Evolutionary conservation across 129 eudicot species (phyloP).

Genomic region (Centrapalus pauciflorus): DNA sequence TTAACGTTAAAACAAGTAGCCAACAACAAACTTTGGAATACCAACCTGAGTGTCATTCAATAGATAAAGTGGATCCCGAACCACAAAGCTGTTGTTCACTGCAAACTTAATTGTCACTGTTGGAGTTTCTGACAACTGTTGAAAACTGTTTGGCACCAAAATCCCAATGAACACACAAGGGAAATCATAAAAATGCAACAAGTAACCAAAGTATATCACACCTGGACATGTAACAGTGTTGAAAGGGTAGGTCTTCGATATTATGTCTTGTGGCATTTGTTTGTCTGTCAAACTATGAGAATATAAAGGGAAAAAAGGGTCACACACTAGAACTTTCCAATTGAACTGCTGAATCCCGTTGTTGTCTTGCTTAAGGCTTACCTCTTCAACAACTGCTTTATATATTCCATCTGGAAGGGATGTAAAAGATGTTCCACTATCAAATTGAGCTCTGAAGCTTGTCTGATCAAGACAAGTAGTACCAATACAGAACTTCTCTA

Average conservation of each 20-base stretch:
- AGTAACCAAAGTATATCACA: slow-evolving; percentile 19
- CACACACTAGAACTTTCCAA: background rate
- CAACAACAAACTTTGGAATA: slow-evolving; percentile 9
- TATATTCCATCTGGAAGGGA: slow-evolving; percentile 54
- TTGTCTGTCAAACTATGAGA: slow-evolving; percentile 66
- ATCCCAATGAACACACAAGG: background rate
- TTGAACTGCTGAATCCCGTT: background rate
- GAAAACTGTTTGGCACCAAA: slow-evolving; percentile 41
- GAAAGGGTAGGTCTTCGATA: slow-evolving; percentile 64
- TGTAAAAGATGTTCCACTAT: slow-evolving; percentile 92
- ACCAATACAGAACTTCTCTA: slow-evolving; percentile 73
- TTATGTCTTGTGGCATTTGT: slow-evolving; percentile 48
- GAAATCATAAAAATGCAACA: background rate
- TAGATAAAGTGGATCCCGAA: slow-evolving; percentile 59
- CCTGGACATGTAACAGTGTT: slow-evolving; percentile 89
- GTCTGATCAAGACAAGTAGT: slow-evolving; percentile 69
- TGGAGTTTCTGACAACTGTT: slow-evolving; percentile 50
- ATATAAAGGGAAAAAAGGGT: slow-evolving; percentile 1
- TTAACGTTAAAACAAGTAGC: background rate
- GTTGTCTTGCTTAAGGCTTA: slow-evolving; percentile 28
- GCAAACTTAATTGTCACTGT: slow-evolving; percentile 58
- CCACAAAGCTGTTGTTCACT: slow-evolving; percentile 60
- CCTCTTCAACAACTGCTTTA: slow-evolving; percentile 65
- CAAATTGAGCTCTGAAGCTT: slow-evolving; percentile 56
- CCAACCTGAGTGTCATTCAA: slow-evolving; percentile 66